Conservation (phyloP, 345 rosid genomes). For the Boechera divaricarpa region DNA sequence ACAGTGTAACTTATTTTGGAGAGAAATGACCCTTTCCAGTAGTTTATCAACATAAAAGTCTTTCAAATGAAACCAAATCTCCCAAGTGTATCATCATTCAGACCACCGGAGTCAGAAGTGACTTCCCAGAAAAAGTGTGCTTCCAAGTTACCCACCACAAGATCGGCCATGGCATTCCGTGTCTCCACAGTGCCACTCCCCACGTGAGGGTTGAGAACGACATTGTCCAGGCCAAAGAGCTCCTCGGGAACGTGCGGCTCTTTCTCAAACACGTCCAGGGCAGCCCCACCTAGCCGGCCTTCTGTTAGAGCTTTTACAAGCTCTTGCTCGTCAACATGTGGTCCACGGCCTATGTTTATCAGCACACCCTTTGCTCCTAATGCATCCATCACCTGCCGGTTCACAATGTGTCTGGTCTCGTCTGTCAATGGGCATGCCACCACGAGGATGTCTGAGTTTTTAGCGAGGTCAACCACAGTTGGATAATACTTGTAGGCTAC, state of each 20-base stretch:
- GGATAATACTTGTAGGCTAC: conserved; percentile 60
- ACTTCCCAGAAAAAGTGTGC: conserved; percentile 55
- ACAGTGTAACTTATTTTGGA: conserved; percentile 12
- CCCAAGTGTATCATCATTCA: conserved; percentile 32
- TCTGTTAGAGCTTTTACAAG: conserved; percentile 65
- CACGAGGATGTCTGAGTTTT: conserved; percentile 61
- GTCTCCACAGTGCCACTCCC: conserved; percentile 68
- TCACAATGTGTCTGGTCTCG: conserved; percentile 61
- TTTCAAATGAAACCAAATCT: not conserved
- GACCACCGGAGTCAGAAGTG: conserved; percentile 56
- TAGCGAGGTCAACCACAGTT: conserved; percentile 60
- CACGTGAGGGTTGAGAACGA: conserved; percentile 70
- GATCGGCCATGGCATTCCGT: conserved; percentile 58
- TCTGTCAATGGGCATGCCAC: conserved; percentile 67
- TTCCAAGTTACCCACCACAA: conserved; percentile 59
- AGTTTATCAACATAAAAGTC: conserved; percentile 8
- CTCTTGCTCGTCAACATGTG: conserved; percentile 68
- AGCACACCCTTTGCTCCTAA: conserved; percentile 73
- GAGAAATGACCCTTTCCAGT: conserved; percentile 5
- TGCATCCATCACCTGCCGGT: conserved; percentile 66
- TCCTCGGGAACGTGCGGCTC: conserved; percentile 68
- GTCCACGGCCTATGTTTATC: conserved; percentile 67
- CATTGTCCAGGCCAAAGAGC: conserved; percentile 65
- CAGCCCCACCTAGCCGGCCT: conserved; percentile 72
- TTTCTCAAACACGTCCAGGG: conserved; percentile 63